Evolutionary conservation across 2,329 filamentous ascomycete species (phyloP), one percentile per base, ranked within the genome.

Genomic region (Alternaria gaisen): DNA sequence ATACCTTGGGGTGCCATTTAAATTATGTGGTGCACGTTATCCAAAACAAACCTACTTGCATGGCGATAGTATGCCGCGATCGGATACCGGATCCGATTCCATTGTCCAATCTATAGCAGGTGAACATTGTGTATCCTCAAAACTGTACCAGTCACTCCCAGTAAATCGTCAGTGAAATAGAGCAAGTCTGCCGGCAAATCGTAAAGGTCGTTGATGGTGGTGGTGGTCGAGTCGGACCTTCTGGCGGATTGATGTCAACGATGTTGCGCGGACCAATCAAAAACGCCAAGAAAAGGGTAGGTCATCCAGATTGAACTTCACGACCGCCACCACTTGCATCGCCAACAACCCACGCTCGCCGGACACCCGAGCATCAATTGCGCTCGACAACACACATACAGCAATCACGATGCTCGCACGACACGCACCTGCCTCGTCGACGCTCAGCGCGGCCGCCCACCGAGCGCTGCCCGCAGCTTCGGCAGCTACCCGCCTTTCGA

Each of bases 331-430:
- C 65, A 61, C 64, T 42, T 46, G 55, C 64, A 65, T 68, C 72
- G 68, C 46, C 46, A 50, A 70, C 71, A 64, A 72, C 72, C 66
- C 67, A 66, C 66, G 65, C 63, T 55, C 44, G 64, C 64, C 64
- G 68, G 67, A 69, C 65, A 64, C 66, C 63, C 63, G 68, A 74
- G 74, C 73, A 70, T 76, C 76, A 79, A 78, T 79, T 80, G 72
- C 79, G 77, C 65, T 70, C 70, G 63, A 63, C 56, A 64, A 66
- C 54, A 60, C 64, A 65, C 26, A 62, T 18, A 59, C 60, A 60
- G 70, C 68, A 70, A 63, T 62, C 70, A 77, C 50, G 61, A 82
- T 82, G 78, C 75, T 82, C 67, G 72, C 79, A 66, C 73, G 80
- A 67, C 79, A 80, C 59, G 74, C 75, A 42, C 77, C 79, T 44